Evolutionary conservation across 2,329 filamentous ascomycete genomes (phyloP), one percentile per base, ranked within the genome.

Genomic region (Neoarthrinium moseri): DNA sequence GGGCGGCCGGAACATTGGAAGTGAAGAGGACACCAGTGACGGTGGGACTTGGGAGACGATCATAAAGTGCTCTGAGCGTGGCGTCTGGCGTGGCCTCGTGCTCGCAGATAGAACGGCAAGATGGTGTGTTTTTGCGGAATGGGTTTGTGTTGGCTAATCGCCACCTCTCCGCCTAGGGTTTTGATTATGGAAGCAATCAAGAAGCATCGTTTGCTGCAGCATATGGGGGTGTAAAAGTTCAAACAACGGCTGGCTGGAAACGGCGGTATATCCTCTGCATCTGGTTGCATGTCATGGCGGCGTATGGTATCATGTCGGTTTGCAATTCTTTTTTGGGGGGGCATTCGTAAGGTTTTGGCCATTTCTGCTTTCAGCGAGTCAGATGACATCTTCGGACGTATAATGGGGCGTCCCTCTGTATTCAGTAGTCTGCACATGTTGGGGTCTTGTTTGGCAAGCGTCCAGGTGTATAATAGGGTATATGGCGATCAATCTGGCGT

Each of bases 41-140:
- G 87, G 87, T 15, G 87, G 84, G 32, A 84, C 81, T 5, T 95
- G 89, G 89, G 89, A 94, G 71, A 94, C 89, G 6, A 90, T 92
- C 39, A 91, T 95, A 70, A 95, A 95, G 70, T 90, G 89, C 68
- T 87, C 86, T 1, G 89, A 95, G 69, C 78, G 80, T 51, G 89
- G 89, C 2, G 79, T 84, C 13, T 95, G 89, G 89, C 77, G 89
- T 52, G 89, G 87, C 1, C 68, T 95, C 50, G 89, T 95, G 34
- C 73, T 94, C 46, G 89, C 89, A 6, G 89, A 95, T 69, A 78
- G 89, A 44, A 91, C 86, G 49, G 89, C 89, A 35, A 76, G 89
- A 56, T 95, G 89, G 89, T 94, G 89, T 61, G 89, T 95, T n/a
- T 94, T 94, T 74, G 87, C 87, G 0, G 89, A 95, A 71, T 95